Evolutionary conservation across 306 rosid species (phyloP), one percentile per base, ranked within the genome.

Genomic region (Mucuna pruriens): DNA sequence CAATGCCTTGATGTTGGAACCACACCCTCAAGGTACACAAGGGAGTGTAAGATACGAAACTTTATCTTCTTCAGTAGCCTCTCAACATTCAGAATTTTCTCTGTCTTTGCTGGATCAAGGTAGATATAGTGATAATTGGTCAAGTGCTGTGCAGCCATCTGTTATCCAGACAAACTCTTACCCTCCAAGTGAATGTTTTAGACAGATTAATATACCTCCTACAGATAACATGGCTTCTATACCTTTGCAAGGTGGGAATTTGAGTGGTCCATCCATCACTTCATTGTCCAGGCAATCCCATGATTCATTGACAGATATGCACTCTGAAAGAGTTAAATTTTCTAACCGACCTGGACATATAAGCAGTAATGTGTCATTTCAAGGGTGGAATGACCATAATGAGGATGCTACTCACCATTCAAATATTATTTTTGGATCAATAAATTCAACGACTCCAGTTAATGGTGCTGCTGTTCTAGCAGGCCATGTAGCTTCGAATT

Each of bases 331-430:
- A 67, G 61, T 84, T 52, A 67, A 73, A 44, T 71, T 88, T 33
- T 71, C 78, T 64, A 86, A 65, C 77, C 55, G 75, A 71, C 31
- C 75, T 23, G 86, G 75, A 61, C 87, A 81, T 45, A 62, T 85
- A 36, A 83, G 82, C 72, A 54, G 78, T n/a, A 87, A 86, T 74
- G 80, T 79, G 36, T 86, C 82, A 10, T 52, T 85, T 84, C 91
- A 78, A 40, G 92, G 86, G 33, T 95, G 99, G 99, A 90, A 84
- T 79, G 87, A 83, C 42, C 90, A 77, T 46, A 87, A 82, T 85
- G 87, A 80, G 77, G 90, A 85, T 70, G 84, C 87, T 76, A 16
- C 85, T 54, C 89, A 78, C 80, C 88, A 55, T 63, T 81, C 92
- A 60, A 88, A 85, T 83, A 39, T 63, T 76, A 75, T 83, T 69